Conservation (phyloP, 495 filamentous ascomycete species). For the Penicillium pancosmium region DNA sequence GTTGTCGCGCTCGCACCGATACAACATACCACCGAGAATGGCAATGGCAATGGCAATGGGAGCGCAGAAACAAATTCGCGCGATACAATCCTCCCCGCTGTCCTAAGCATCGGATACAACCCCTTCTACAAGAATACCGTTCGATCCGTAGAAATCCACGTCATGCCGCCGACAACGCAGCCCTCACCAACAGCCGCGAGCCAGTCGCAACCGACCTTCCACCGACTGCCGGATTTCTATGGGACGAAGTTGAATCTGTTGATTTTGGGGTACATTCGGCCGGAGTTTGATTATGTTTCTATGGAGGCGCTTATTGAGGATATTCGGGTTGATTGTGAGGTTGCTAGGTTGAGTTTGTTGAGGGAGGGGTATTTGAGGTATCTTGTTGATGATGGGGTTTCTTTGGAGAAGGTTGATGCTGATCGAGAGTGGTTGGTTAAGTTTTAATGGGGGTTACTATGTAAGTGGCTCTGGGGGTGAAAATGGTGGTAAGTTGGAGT, state of each 20-base stretch:
- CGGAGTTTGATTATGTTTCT: slow-evolving; percentile 84
- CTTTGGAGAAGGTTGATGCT: slow-evolving; percentile 25
- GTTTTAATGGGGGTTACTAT: slow-evolving; percentile 24
- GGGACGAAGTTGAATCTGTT: slow-evolving; percentile 72
- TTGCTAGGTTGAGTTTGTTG: slow-evolving; percentile 72
- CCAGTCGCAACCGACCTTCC: slow-evolving; percentile 32
- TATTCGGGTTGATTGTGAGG: slow-evolving; percentile 85
- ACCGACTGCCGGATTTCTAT: slow-evolving; percentile 77
- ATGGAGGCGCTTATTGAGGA: slow-evolving; percentile 84
- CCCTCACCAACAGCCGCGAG: slow-evolving; percentile 49
- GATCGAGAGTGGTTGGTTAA: slow-evolving; percentile 41
- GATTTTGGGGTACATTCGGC: slow-evolving; percentile 84
- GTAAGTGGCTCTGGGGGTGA: neutral
- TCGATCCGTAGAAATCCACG: slow-evolving; percentile 86
- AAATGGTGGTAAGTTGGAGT: too few species aligned
- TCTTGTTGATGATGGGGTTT: slow-evolving; percentile 43
- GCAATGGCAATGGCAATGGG: neutral
- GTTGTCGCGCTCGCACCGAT: slow-evolving; percentile 67
- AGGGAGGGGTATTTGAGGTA: slow-evolving; percentile 66
- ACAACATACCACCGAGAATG: neutral
- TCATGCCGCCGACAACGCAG: slow-evolving; percentile 62
- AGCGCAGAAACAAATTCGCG: neutral
- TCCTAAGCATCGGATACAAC: slow-evolving; percentile 95
- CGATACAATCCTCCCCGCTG: slow-evolving; percentile 76
- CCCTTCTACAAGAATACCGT: slow-evolving; percentile 89